phyloP scores from a whole-genome alignment of 805 yeast species.

The Phaffomyces antillensis region DNA sequence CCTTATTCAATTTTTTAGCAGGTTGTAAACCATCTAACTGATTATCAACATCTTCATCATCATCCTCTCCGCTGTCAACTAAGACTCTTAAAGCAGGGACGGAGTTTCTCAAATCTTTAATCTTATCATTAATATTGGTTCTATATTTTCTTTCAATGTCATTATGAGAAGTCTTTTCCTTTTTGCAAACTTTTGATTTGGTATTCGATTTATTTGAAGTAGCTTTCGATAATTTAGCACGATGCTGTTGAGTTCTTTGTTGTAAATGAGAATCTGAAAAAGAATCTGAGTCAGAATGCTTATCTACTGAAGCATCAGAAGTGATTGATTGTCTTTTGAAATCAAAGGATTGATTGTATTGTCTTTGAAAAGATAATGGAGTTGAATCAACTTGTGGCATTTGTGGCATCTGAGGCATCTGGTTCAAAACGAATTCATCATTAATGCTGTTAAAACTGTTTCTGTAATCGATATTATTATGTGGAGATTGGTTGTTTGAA shows the following conservation, averaged over 20 bases:
- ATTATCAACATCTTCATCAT: slow-evolving; percentile 51
- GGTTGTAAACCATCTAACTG: slow-evolving; percentile 69
- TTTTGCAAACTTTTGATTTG: slow-evolving; percentile 22
- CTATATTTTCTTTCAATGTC: slow-evolving; percentile 68
- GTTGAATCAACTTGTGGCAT: too few species aligned
- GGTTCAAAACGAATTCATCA: slow-evolving; percentile 4
- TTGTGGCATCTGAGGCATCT: too few species aligned
- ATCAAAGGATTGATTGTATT: neutral
- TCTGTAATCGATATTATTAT: neutral
- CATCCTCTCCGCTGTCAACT: slow-evolving; percentile 40
- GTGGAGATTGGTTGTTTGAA: slow-evolving; percentile 1
- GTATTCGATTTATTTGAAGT: slow-evolving; percentile 18
- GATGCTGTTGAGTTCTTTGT: neutral
- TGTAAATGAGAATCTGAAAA: slow-evolving; percentile 11
- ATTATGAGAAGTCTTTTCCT: slow-evolving; percentile 59
- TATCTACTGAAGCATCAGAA: slow-evolving; percentile 3
- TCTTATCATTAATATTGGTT: slow-evolving; percentile 64
- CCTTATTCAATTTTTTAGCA: slow-evolving; percentile 71
- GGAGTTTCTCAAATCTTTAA: slow-evolving; percentile 53
- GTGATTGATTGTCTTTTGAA: slow-evolving; percentile 4
- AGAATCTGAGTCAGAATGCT: slow-evolving; percentile 14
- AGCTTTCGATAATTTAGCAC: slow-evolving; percentile 18
- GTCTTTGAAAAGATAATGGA: too few species aligned
- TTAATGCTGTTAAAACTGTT: neutral
- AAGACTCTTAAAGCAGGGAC: slow-evolving; percentile 53